A percentile compares a stretch with the other conserved stretches of the same genome.
phyloP scores from a whole-genome alignment of 352 stramenopile species.

The Phytophthora rubi region DNA sequence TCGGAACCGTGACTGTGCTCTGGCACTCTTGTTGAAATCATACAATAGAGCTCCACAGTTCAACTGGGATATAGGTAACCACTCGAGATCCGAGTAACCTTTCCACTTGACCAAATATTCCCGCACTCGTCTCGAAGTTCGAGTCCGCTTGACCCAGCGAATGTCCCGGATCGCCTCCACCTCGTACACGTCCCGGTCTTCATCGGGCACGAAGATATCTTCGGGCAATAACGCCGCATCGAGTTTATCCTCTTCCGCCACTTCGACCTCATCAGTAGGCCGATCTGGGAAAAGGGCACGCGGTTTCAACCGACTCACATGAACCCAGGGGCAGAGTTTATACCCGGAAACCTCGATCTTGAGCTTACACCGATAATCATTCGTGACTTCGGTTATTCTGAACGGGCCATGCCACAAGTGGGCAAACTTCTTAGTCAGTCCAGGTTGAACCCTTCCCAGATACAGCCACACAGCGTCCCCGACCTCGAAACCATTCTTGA shows the following conservation, averaged over 20 bases:
- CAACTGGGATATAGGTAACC: no score
- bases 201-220: background rate
- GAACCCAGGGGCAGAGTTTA: background rate
- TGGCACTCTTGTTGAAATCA: no score
- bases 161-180: no score
- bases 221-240: conserved; percentile 1
- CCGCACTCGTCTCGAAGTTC: no score
- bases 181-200: background rate
- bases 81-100: no score
- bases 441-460: conserved; percentile 1
- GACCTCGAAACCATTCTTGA: background rate
- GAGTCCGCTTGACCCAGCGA: no score
- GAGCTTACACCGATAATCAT: background rate
- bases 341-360: background rate
- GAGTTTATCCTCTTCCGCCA: background rate
- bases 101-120: background rate
- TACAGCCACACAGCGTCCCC: conserved; percentile 12
- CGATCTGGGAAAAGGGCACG: background rate
- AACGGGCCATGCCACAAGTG: conserved; percentile 16
- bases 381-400: background rate
- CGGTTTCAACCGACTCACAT: background rate
- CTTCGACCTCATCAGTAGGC: background rate
- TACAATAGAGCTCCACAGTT: no score
- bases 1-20: background rate
- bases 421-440: conserved; percentile 9